Base-by-base conservation (phyloP, 2,329 filamentous ascomycete species). In the Orbilia oligospora region DNA sequence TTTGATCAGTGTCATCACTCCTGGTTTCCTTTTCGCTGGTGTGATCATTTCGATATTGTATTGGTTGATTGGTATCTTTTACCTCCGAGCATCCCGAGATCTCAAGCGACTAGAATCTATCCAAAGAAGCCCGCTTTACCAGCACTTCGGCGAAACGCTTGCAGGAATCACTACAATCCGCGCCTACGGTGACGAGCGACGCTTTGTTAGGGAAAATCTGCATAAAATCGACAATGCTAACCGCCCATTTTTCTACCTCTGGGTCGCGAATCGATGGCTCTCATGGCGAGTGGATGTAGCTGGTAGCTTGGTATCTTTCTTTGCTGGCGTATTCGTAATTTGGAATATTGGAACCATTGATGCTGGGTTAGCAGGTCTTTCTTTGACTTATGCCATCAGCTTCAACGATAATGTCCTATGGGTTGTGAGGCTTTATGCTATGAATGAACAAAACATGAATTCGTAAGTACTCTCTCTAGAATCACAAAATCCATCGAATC, bases 371-470 rank as follows among this genome's bases (percentile, higher is more conserved):
- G 96, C 95, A 36, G 96, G 96, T 86, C 89, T 99, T 80, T 97
- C 96, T 4, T 87, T 99, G 82, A 97, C 93, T 64, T 99, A 99
- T 83, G 96, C 96, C 16, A 93, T 99, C 81, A 95, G 93, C 0
- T 99, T 99, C 83, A 97, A 94, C 0, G 96, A 99, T 84, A 98
- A 97, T 81, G 92, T 99, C 5, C 86, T 99, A 18, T 99, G 96
- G 96, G 90, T 98, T 70, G 94, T 99, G 33, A 91, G 96, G 56
- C 88, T 97, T 14, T 99, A 99, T 84, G 92, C 94, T 0, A 90
- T 93, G 83, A 97, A 98, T 83, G 96, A 99, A 85, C 96, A 99
- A 85, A 98, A 97, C 85, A 98, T 99, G 96, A 99, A 99, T 85
- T 95, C 95, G 1, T 81, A 76, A 80, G 81, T 80, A 46, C 2